A percentile compares a stretch with the other conserved stretches of the same genome.
Conservation (phyloP, 331 rosid genomes). For the Phaseolus coccineus region DNA sequence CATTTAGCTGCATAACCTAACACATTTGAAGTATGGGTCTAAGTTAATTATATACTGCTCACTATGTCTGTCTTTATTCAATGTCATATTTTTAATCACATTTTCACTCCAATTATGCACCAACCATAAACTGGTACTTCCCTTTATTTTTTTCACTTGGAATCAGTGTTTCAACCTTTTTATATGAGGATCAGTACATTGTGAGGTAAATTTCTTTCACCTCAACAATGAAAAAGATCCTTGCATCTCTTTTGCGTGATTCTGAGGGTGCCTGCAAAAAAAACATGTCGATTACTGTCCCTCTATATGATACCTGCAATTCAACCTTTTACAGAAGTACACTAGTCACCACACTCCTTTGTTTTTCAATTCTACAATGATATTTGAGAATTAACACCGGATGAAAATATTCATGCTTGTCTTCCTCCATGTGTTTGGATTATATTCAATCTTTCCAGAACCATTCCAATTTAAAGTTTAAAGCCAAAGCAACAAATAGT, state of each 20-base stretch:
- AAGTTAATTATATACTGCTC: neutral
- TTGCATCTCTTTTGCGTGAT: conserved; percentile 8
- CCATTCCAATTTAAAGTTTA: too few relatives aligned
- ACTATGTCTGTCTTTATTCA: neutral
- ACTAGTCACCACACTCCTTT: neutral
- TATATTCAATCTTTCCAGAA: too few relatives aligned
- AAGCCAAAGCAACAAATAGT: too few relatives aligned
- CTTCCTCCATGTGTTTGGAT: too few relatives aligned
- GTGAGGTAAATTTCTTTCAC: conserved; percentile 8
- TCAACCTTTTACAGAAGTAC: neutral
- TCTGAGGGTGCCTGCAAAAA: conserved; percentile 14
- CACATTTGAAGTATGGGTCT: too few relatives aligned
- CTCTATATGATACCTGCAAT: neutral
- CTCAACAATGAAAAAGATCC: conserved; percentile 20
- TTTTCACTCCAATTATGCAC: neutral
- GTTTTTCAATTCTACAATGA: conserved; percentile 2
- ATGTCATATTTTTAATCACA: neutral
- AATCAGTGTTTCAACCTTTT: neutral
- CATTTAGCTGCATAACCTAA: too few relatives aligned
- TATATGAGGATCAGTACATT: conserved; percentile 16
- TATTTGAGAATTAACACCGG: neutral
- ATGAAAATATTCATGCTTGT: neutral
- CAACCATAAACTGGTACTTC: neutral
- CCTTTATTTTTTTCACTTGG: neutral
- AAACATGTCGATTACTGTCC: neutral